Percentiles rank a stretch among this genome's conserved stretches.
Conservation (phyloP, 257 asterid species). For the Striga asiatica region DNA sequence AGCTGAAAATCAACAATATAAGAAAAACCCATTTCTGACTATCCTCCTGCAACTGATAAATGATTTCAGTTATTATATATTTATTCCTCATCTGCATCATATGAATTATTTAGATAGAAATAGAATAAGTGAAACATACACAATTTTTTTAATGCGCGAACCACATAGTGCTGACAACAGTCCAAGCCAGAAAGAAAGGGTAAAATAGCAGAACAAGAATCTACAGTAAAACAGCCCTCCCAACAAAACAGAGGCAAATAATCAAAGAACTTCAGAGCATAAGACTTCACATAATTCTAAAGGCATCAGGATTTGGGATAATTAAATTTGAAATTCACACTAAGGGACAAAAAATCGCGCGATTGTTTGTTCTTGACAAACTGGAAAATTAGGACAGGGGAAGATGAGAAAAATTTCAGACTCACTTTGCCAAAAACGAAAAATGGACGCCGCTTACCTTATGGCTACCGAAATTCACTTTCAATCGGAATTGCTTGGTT, state of each 20-base stretch:
- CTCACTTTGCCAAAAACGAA: no score
- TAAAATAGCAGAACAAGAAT: conserved; percentile 61
- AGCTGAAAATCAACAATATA: conserved; percentile 93
- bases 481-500: no score
- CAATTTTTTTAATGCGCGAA: conserved; percentile 65
- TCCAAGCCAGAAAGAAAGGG: conserved; percentile 88
- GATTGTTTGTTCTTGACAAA: no score
- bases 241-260: conserved; percentile 31
- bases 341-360: no score
- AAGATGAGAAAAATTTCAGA: no score
- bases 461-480: no score
- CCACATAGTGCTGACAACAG: conserved; percentile 80
- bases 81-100: conserved; percentile 13
- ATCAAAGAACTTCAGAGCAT: not conserved
- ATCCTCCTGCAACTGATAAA: conserved; percentile 75
- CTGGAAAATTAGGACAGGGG: no score
- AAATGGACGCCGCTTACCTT: no score
- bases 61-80: conserved; percentile 6
- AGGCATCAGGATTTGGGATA: no score
- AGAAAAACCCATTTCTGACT: conserved; percentile 99
- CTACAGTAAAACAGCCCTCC: conserved; percentile 73
- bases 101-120: not conserved
- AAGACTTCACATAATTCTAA: not conserved
- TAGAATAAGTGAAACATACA: conserved; percentile 32
- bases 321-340: no score